Percentiles rank a stretch among this genome's conserved stretches.
Conservation (phyloP, 225 moss, liverwort and hornwort species). For the Lunularia cruciata region DNA sequence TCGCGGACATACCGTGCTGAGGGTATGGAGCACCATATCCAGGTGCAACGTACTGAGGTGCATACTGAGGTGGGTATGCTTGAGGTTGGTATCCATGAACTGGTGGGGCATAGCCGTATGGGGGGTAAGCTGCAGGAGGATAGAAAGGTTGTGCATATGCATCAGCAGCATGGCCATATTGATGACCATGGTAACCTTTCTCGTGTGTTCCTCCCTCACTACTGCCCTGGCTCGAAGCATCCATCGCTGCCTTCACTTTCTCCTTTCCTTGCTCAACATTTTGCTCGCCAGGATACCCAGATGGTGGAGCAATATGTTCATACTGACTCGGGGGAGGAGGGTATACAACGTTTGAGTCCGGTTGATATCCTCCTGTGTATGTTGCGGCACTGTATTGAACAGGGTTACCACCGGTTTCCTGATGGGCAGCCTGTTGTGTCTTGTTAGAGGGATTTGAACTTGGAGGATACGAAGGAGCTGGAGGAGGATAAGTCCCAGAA, state of each 20-base stretch:
- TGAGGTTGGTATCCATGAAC: constrained; percentile 30
- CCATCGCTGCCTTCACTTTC: constrained; percentile 4
- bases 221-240: neutral
- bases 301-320: neutral
- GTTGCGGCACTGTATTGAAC: neutral
- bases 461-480: constrained; percentile 9
- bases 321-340: neutral
- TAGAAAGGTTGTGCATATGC: constrained; percentile 28
- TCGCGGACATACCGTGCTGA: constrained; percentile 7
- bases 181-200: constrained; percentile 18
- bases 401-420: constrained; percentile 10
- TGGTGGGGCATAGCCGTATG: constrained; percentile 25
- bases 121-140: constrained; percentile 17
- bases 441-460: neutral
- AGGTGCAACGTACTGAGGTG: constrained; percentile 2
- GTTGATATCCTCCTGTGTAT: constrained; percentile 11
- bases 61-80: constrained; percentile 28
- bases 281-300: constrained; percentile 17
- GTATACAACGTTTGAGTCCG: neutral
- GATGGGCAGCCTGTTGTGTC: neutral
- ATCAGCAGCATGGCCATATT: constrained; percentile 17
- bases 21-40: constrained; percentile 10
- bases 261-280: neutral
- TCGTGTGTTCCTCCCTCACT: constrained; percentile 12
- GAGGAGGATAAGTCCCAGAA: neutral